Evolutionary conservation across 2,329 filamentous ascomycete species (phyloP).

Genomic region (Zalaria obscura): DNA sequence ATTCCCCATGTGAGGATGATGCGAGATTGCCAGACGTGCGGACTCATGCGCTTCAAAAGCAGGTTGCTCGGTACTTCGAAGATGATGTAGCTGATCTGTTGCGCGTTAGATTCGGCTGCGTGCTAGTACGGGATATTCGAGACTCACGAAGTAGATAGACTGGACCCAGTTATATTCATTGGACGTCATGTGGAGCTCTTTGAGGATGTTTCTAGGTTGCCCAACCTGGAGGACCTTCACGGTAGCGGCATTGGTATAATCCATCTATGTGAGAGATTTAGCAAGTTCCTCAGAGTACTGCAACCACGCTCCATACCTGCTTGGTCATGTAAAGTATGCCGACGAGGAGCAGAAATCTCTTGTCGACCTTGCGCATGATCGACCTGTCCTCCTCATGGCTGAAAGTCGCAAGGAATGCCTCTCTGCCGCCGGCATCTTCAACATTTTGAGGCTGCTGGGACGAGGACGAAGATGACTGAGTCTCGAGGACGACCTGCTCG

Average conservation of each 20-base stretch:
- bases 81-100: slow-evolving; percentile 39
- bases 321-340: slow-evolving; percentile 30
- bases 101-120: slow-evolving; percentile 1
- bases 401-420: slow-evolving; percentile 24
- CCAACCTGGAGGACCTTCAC: slow-evolving; percentile 31
- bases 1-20: slow-evolving; percentile 31
- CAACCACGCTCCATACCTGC: slow-evolving; percentile 13
- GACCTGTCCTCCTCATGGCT: slow-evolving; percentile 22
- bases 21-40: slow-evolving; percentile 36
- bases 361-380: slow-evolving; percentile 27
- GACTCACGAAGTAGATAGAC: slow-evolving; percentile 22
- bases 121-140: not conserved
- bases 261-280: slow-evolving; percentile 13
- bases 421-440: slow-evolving; percentile 8
- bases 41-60: slow-evolving; percentile 16
- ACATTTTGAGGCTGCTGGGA: slow-evolving; percentile 3
- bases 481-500: too few relatives aligned
- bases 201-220: slow-evolving; percentile 22
- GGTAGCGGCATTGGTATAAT: slow-evolving; percentile 25
- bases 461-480: not conserved
- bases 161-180: slow-evolving; percentile 28
- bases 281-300: slow-evolving; percentile 1
- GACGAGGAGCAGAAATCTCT: slow-evolving; percentile 23
- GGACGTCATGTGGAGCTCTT: slow-evolving; percentile 24
- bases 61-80: slow-evolving; percentile 34